phyloP scores from a whole-genome alignment of 179 eudicot genomes.

The Nepenthes alata region DNA sequence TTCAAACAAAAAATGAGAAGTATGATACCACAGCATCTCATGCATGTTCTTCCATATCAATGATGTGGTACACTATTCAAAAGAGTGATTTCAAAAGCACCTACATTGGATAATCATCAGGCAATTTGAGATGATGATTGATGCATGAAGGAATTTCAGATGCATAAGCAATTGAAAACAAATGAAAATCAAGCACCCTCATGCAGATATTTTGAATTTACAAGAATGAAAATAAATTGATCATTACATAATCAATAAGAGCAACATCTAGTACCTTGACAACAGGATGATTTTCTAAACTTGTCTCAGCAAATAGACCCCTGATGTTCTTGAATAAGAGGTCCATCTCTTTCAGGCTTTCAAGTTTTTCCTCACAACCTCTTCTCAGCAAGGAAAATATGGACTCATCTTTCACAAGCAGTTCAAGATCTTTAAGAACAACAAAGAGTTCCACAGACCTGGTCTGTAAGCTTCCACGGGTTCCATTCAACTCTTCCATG shows the following conservation, averaged over 20 bases:
- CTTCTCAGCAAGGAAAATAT: slow-evolving; percentile 29
- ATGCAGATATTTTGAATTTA: neutral
- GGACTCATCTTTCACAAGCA: slow-evolving; percentile 45
- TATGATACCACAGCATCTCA: too few species aligned
- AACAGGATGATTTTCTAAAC: slow-evolving; percentile 26
- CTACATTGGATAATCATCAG: too few species aligned
- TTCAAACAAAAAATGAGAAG: too few species aligned
- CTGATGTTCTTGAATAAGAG: slow-evolving; percentile 38
- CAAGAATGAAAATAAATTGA: neutral
- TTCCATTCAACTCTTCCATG: slow-evolving; percentile 71
- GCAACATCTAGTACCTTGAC: slow-evolving; percentile 34
- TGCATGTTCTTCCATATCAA: too few species aligned
- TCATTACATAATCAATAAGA: neutral
- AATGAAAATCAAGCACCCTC: neutral
- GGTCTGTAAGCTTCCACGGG: slow-evolving; percentile 38
- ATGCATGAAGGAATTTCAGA: too few species aligned
- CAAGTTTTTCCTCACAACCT: slow-evolving; percentile 34
- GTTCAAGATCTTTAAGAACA: slow-evolving; percentile 46
- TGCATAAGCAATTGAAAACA: neutral
- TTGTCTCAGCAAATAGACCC: slow-evolving; percentile 28
- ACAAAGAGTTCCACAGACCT: slow-evolving; percentile 46
- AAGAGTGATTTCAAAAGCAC: too few species aligned
- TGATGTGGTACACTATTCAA: too few species aligned
- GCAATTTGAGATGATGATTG: too few species aligned
- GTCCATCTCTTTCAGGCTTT: slow-evolving; percentile 55